A percentile compares a stretch with the other conserved stretches of the same genome.
These are phyloP conservation scores for Epichloe sp. DNA, from an alignment of 2,329 filamentous ascomycete species.

Conservation along the genomic window DNA sequence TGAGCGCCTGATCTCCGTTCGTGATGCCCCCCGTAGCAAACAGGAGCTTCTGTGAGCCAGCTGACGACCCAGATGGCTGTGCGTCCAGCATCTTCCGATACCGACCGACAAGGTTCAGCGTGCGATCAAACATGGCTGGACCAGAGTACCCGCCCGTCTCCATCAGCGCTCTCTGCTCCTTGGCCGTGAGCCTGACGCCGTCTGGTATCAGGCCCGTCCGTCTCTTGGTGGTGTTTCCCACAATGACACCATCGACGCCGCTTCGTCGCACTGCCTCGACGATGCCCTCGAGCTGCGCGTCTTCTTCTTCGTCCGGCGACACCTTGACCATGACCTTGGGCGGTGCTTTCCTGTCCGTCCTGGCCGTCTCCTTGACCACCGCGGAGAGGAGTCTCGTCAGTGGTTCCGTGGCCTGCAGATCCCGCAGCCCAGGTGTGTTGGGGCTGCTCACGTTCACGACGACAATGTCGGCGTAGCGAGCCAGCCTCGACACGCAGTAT, in stretches of 20 bases:
- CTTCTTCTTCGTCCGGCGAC: constrained; percentile 83
- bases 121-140: constrained; percentile 74
- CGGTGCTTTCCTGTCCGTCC: constrained; percentile 54
- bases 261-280: constrained; percentile 71
- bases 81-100: constrained; percentile 61
- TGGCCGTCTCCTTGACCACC: constrained; percentile 66
- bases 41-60: constrained; percentile 55
- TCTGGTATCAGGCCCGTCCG: constrained; percentile 57
- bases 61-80: constrained; percentile 17
- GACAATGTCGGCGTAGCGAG: constrained; percentile 84
- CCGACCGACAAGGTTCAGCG: constrained; percentile 61
- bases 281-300: constrained; percentile 75
- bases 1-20: constrained; percentile 69
- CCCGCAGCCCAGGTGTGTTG: constrained; percentile 83
- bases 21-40: constrained; percentile 88
- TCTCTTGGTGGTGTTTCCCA: constrained; percentile 91
- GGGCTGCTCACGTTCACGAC: constrained; percentile 97
- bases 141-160: constrained; percentile 87
- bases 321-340: constrained; percentile 88
- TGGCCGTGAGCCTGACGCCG: constrained; percentile 47
- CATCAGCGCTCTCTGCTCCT: constrained; percentile 54
- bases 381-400: constrained; percentile 67
- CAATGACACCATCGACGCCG: constrained; percentile 88
- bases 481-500: constrained; percentile 74
- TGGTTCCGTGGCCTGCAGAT: constrained; percentile 73